Percentiles rank a stretch among this genome's conserved stretches.
Evolutionary conservation across 352 stramenopile species (phyloP).

Genomic region (Phytophthora pseudosyringae): DNA sequence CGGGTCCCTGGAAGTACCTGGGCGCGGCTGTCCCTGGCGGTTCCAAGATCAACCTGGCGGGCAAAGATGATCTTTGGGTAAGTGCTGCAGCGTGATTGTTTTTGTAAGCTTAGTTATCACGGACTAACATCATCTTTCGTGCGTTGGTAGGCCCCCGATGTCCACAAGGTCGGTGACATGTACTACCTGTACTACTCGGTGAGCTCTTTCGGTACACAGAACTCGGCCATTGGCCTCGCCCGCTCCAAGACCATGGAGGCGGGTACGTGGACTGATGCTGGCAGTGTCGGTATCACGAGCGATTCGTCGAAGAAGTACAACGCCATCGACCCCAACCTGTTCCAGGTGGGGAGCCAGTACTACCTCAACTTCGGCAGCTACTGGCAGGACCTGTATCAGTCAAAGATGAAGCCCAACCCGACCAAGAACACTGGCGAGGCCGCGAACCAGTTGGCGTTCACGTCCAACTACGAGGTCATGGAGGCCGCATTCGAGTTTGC

Average conservation of each 20-base stretch:
- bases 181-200: conserved; percentile 74
- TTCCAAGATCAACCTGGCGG: conserved; percentile 51
- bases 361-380: conserved; percentile 60
- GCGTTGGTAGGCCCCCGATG: conserved; percentile 42
- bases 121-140: too few species aligned
- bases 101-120: too few species aligned
- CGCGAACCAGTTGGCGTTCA: conserved; percentile 37
- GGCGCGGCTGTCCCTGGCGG: conserved; percentile 46
- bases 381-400: conserved; percentile 50
- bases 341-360: conserved; percentile 40
- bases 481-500: conserved; percentile 50
- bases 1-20: conserved; percentile 52
- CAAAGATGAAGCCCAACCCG: conserved; percentile 34
- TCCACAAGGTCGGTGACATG: conserved; percentile 49
- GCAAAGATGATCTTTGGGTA: conserved; percentile 57
- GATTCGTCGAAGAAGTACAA: conserved; percentile 52
- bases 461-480: conserved; percentile 41
- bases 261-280: conserved; percentile 44
- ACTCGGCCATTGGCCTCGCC: conserved; percentile 53
- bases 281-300: conserved; percentile 44
- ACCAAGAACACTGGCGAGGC: conserved; percentile 21
- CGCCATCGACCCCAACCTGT: conserved; percentile 58
- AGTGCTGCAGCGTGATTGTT: not conserved
- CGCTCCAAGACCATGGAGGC: conserved; percentile 54
- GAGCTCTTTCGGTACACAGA: conserved; percentile 51